Conservation (phyloP, 1,139 yeast genomes). For the Blastobotrys capitulatus region DNA sequence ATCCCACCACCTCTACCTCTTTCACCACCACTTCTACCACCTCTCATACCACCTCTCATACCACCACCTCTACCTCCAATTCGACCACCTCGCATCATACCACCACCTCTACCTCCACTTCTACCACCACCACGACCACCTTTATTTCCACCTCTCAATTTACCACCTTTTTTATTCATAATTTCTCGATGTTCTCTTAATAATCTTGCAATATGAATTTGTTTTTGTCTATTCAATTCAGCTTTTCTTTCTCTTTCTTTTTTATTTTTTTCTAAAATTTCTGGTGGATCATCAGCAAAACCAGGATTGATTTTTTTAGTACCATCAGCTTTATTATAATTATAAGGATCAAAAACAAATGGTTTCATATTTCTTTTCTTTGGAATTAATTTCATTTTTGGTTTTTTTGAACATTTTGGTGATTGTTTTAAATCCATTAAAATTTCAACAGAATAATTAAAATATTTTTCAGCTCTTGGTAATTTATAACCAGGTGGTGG, state of each 20-base stretch:
- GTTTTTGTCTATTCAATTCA: not conserved
- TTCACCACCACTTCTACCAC: not conserved
- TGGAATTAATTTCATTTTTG: not conserved
- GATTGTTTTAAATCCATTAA: not conserved
- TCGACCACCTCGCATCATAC: not conserved
- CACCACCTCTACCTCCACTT: not conserved
- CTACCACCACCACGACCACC: not conserved
- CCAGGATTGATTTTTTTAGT: constrained; percentile 5
- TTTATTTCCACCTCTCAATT: not conserved
- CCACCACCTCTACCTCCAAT: not conserved
- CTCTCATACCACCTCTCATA: not conserved
- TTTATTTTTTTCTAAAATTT: not conserved
- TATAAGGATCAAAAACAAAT: constrained; percentile 8
- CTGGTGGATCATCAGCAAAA: constrained; percentile 8
- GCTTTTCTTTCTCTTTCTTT: not conserved
- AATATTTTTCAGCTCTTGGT: too few species aligned
- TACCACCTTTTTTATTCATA: too few species aligned
- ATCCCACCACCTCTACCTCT: not conserved
- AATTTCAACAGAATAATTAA: too few species aligned
- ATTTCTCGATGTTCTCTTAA: not conserved
- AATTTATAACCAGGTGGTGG: too few species aligned
- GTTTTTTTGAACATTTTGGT: not conserved
- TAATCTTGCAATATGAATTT: not conserved
- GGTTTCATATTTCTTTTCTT: constrained; percentile 4
- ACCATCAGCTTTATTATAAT: constrained; percentile 7